Evolutionary conservation across 371 early-diverging fungal genomes (phyloP).

Genomic region (Smittium culicis): DNA sequence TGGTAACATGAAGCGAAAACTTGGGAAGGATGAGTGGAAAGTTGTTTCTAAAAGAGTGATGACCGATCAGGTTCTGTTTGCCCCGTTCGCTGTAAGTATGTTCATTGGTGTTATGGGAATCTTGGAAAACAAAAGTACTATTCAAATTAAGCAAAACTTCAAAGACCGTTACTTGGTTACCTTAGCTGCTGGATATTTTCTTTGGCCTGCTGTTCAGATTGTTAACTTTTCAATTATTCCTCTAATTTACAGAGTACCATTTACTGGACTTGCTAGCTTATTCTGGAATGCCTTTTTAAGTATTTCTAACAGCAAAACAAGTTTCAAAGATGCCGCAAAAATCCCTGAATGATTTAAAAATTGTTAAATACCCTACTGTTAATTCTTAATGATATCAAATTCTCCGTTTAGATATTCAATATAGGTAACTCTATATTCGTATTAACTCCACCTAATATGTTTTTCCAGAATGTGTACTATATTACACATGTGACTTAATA

Average conservation of each 20-base stretch:
- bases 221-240: conserved; percentile 69
- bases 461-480: too few species aligned
- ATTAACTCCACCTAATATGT: too few species aligned
- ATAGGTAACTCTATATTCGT: too few species aligned
- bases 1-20: conserved; percentile 13
- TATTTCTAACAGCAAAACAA: neutral
- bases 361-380: too few species aligned
- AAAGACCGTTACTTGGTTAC: conserved; percentile 41
- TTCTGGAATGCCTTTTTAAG: conserved; percentile 68
- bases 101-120: conserved; percentile 53
- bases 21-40: conserved; percentile 6
- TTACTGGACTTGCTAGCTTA: conserved; percentile 58
- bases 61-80: conserved; percentile 54
- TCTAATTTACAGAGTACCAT: conserved; percentile 51
- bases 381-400: too few species aligned
- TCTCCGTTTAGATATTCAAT: too few species aligned
- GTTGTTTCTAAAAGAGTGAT: conserved; percentile 37
- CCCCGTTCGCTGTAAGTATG: conserved; percentile 51
- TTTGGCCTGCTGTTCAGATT: conserved; percentile 68
- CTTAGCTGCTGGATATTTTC: conserved; percentile 55
- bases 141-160: conserved; percentile 46
- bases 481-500: too few species aligned
- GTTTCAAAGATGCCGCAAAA: neutral
- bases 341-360: neutral
- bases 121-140: conserved; percentile 41